phyloP scores from a whole-genome alignment of 1,284 basidiomycete genomes.

The Trichosporon coremiiforme region DNA sequence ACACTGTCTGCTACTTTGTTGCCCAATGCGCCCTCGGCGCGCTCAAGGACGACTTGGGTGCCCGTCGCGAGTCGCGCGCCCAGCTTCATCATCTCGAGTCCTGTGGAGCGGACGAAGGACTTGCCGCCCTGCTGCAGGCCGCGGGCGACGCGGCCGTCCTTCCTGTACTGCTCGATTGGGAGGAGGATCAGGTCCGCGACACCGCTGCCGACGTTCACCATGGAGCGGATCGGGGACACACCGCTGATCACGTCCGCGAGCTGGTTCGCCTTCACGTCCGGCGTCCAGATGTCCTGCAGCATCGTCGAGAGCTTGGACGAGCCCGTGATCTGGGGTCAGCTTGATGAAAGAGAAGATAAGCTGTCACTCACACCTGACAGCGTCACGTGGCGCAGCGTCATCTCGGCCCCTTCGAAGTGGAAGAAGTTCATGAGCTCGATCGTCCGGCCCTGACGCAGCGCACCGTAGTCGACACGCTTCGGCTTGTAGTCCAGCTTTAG shows the following conservation, averaged over 20 bases:
- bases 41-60: slow-evolving; percentile 94
- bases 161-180: slow-evolving; percentile 95
- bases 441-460: slow-evolving; percentile 84
- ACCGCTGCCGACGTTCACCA: slow-evolving; percentile 95
- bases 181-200: slow-evolving; percentile 92
- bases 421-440: slow-evolving; percentile 99
- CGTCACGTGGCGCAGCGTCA: slow-evolving; percentile 92
- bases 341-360: not conserved
- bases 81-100: slow-evolving; percentile 89
- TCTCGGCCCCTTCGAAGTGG: slow-evolving; percentile 98
- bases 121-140: slow-evolving; percentile 93
- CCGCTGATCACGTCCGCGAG: slow-evolving; percentile 97
- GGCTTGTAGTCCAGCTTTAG: slow-evolving; percentile 98
- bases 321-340: slow-evolving; percentile 70
- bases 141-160: slow-evolving; percentile 87
- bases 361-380: slow-evolving; percentile 73
- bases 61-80: slow-evolving; percentile 94
- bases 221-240: slow-evolving; percentile 88
- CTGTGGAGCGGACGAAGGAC: slow-evolving; percentile 89
- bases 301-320: slow-evolving; percentile 85
- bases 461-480: slow-evolving; percentile 90
- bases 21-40: slow-evolving; percentile 89
- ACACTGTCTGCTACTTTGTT: slow-evolving; percentile 50
- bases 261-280: slow-evolving; percentile 98
- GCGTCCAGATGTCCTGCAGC: slow-evolving; percentile 97